phyloP scores from a whole-genome alignment of 108 stramenopile genomes.

The Mayamaea pseudoterrestris region DNA sequence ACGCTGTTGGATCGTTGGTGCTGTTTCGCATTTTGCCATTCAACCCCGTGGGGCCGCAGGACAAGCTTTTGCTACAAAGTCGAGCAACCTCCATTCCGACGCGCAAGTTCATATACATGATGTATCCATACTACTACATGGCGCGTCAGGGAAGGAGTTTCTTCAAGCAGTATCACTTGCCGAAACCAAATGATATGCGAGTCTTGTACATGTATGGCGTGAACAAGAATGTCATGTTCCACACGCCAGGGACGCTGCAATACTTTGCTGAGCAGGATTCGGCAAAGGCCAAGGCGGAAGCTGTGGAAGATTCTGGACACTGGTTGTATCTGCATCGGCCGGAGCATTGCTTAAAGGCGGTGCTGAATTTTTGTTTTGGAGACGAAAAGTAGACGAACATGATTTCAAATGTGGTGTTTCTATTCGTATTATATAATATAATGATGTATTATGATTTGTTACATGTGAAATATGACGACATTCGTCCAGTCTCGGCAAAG shows the following conservation, averaged over 20 bases:
- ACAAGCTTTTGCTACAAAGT: neutral
- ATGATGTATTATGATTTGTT: neutral
- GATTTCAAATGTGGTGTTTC: neutral
- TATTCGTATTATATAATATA: neutral
- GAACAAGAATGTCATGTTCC: slow-evolving; percentile 38
- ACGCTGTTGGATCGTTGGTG: neutral
- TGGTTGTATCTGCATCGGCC: slow-evolving; percentile 21
- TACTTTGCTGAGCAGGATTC: slow-evolving; percentile 28
- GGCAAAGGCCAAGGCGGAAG: slow-evolving; percentile 16
- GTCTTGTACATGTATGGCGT: slow-evolving; percentile 38
- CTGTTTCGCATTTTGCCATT: neutral
- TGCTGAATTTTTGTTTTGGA: too few species aligned
- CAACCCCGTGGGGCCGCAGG: neutral
- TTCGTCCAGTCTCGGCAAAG: too few species aligned
- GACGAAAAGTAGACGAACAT: too few species aligned
- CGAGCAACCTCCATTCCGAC: too few species aligned
- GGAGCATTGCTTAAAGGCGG: neutral
- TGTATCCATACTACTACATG: neutral
- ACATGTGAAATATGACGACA: neutral
- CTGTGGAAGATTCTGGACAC: slow-evolving; percentile 32
- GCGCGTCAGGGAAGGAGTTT: too few species aligned
- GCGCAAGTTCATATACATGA: slow-evolving; percentile 1
- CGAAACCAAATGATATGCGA: slow-evolving; percentile 14
- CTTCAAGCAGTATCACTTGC: neutral
- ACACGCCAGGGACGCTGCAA: slow-evolving; percentile 15